phyloP scores from a whole-genome alignment of 495 filamentous ascomycete species.

The Evernia prunastri region DNA sequence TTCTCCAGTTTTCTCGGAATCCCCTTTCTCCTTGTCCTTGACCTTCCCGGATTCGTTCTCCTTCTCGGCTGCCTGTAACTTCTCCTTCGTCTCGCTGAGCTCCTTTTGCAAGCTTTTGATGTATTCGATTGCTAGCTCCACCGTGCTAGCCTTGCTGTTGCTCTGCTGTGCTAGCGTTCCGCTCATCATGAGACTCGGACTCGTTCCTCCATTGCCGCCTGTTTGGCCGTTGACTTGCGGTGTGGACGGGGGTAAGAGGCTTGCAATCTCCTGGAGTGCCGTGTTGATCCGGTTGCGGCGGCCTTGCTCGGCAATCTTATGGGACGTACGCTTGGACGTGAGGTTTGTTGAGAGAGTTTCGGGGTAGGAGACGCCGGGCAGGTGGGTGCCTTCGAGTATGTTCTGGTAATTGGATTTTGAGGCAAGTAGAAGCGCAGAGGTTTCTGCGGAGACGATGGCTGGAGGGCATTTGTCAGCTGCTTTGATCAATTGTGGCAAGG shows the following conservation, averaged over 20 bases:
- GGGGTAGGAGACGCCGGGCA: conserved; percentile 86
- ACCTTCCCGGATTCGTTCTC: neutral
- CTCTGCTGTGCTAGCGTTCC: conserved; percentile 46
- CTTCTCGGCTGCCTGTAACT: conserved; percentile 57
- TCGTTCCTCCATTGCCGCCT: conserved; percentile 29
- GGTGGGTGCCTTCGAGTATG: conserved; percentile 84
- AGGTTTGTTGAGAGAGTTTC: conserved; percentile 84
- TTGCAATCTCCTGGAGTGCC: conserved; percentile 85
- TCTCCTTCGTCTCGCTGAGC: conserved; percentile 57
- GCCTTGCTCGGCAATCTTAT: conserved; percentile 97
- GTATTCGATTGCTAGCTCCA: conserved; percentile 92
- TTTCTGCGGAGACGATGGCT: conserved; percentile 52
- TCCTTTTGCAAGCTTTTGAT: conserved; percentile 79
- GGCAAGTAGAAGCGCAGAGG: conserved; percentile 78
- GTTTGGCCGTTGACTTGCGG: conserved; percentile 39
- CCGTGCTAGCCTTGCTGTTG: conserved; percentile 91
- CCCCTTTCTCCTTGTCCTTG: conserved; percentile 4
- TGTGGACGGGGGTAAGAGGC: conserved; percentile 57
- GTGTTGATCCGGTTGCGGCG: conserved; percentile 91
- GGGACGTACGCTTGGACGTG: conserved; percentile 92
- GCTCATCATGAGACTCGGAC: conserved; percentile 27
- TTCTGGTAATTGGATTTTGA: conserved; percentile 98
- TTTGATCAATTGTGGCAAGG: conserved; percentile 10
- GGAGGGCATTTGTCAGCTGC: conserved; percentile 13
- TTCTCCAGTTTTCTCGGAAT: neutral